Base-by-base conservation (phyloP, 306 rosid genomes). In the Hylodesmum podocarpum region DNA sequence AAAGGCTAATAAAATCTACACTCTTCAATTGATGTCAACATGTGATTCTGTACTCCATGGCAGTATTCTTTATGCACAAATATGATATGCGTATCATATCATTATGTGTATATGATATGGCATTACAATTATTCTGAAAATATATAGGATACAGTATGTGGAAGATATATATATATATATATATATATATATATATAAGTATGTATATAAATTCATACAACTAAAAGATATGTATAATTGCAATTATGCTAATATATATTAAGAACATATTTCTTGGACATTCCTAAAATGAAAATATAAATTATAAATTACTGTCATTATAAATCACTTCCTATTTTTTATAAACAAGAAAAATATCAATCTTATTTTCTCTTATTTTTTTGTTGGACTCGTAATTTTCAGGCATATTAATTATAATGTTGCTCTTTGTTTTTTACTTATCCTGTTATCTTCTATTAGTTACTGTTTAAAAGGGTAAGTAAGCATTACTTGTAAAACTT, bases 351-450 rank as follows among this genome's bases (percentile, higher is more conserved):
- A 39, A 8, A 39, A 0, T 39, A 9, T 9, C 3, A 39, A 39
- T 39, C 14, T 39, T 61, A 29, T 69, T 46, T 69, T 53, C 77
- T 80, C 53, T 81, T 40, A 70, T 31, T 53, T 67, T 73, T 19
- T 43, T 36, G 43, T 63, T 34, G 10, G 58, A 34, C 59, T 58
- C 61, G 28, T 25, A 58, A 70, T 41, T 73, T 62, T 58, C 39
- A 50, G 27, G 51, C 66, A 25, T 39, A 31, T 55, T 49, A 14
- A 66, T 77, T 59, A 22, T 34, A 41, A 39, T 55, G 12, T 77
- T 50, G 12, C 47, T 12, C 12, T 59, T 39, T 61, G 39, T 46
- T 21, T 75, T 55, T 24, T 24, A 76, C 43, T 31, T 40, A 81
- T 57, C 9, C 27, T 13, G 19, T 27, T 66, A 47, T 69, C 50